Evolutionary conservation across 805 yeast genomes (phyloP).

Genomic region (Saccharomycopsis sp.): DNA sequence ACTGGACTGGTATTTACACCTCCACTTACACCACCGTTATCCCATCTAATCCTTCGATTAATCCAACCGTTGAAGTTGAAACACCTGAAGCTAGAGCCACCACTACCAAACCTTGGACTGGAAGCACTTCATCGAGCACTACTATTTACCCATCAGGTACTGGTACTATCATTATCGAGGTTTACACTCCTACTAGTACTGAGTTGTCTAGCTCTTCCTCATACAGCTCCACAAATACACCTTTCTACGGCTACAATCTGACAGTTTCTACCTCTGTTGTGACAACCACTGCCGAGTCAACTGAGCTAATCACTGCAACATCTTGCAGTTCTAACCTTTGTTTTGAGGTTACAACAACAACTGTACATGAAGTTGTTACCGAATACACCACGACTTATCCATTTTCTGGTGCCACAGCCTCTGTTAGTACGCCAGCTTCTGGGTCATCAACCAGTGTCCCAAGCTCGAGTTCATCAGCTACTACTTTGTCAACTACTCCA

Average conservation of each 20-base stretch:
- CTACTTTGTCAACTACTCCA: background rate
- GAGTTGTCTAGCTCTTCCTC: background rate
- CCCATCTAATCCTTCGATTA: conserved; percentile 4
- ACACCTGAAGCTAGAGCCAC: background rate
- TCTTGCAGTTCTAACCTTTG: background rate
- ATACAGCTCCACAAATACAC: background rate
- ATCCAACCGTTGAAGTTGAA: conserved; percentile 14
- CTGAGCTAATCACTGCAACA: background rate
- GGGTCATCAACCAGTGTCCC: background rate
- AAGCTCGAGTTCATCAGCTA: background rate
- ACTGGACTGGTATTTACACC: conserved; percentile 15
- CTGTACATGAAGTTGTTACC: background rate
- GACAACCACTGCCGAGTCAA: background rate
- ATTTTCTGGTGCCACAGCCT: background rate
- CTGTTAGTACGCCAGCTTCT: background rate
- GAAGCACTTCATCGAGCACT: background rate
- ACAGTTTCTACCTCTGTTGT: background rate
- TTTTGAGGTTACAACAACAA: background rate
- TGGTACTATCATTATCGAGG: background rate
- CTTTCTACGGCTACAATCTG: background rate
- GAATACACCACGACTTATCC: background rate
- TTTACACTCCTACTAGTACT: background rate
- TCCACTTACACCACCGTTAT: conserved; percentile 7
- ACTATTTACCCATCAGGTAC: background rate
- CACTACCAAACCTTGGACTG: background rate